Base-by-base conservation (phyloP, 441 rosid species). In the Erodium texanum region DNA sequence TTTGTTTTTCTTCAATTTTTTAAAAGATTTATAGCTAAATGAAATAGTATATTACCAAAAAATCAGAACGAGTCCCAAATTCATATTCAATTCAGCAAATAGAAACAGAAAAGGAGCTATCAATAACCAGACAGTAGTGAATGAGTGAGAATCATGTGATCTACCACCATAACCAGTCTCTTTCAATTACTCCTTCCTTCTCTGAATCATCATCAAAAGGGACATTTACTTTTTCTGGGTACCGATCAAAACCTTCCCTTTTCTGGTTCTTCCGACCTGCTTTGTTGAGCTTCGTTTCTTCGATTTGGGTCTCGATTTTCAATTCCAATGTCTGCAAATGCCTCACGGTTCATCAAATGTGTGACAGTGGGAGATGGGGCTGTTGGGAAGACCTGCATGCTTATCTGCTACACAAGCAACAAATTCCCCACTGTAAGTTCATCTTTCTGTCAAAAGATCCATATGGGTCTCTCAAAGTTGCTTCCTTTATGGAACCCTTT, bases 301-400 rank as follows among this genome's bases (percentile, higher is more conserved):
- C 8, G 45, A 6, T 38, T 7, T 38, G 45, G 45, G 45, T 38
- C 45, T 38, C 45, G 11, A 38, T 38, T 38, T 38, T 38, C 11
- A 38, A 38, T 38, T 38, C 45, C 45, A 38, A 38, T 38, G 45
- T 9, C 45, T 7, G 9, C 45, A 10, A 93, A 87, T 70, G 96
- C 88, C 78, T 88, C 97, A 1, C 90, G 83, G 91, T 93, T 93
- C 88, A 90, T 93, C 50, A 93, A 93, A 81, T 93, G 98, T 77
- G 98, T 93, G 66, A 90, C 98, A 0, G 98, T 93, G 64, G 98
- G 98, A 76, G 98, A 93, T 74, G 98, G 98, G 75, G 98, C 97
- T 79, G 98, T 93, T 22, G 98, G 98, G 38, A 93, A 93, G 81
- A 93, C 98, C 24, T 93, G 97, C 82, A 93, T 90, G 98, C 98